Base-by-base conservation (phyloP, 441 rosid genomes). In the Populus hybrid region DNA sequence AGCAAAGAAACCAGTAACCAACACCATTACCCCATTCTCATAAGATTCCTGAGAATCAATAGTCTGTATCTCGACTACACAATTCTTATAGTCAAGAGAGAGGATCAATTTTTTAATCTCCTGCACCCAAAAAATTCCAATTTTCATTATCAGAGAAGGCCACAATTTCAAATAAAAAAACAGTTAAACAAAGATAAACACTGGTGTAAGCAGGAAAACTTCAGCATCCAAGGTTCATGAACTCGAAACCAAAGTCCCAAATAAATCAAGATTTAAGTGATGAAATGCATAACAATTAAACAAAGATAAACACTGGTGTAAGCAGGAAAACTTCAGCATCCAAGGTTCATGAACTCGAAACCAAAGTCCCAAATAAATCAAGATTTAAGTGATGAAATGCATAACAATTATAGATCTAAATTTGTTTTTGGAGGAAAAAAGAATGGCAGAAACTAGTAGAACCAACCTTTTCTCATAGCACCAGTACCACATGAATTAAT, bases 11-110 rank as follows among this genome's bases (percentile, higher is more conserved):
- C 99, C 99, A 9, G 97, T 95, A 21, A 95, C 98, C 73, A 94
- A 70, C 70, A 94, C 97, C 67, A 94, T 88, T 80, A 96, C 96
- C 71, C 98, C 98, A 76, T 85, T 86, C 84, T 82, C 90, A 73
- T 80, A 80, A 42, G 99, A 96, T 24, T 85, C 89, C 80, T 94
- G 99, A 69, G 99, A 93, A 90, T 96, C 98, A 26, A 90, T 94
- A 57, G 95, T 92, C 90, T 89, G 85, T 78, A 94, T 96, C 88
- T 96, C 95, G 16, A 91, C 91, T 1, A 84, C 87, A 74, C 88
- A 87, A 57, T 89, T 89, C 78, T 89, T 89, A 23, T 88, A 96
- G 28, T 89, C 93, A 85, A 90, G 83, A 4, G 99, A 91, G 66
- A 92, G 77, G 65, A 96, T 92, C 91, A 83, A 86, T 72, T 91